phyloP scores from a whole-genome alignment of 208 protist genomes.

The Willaertia magna region DNA sequence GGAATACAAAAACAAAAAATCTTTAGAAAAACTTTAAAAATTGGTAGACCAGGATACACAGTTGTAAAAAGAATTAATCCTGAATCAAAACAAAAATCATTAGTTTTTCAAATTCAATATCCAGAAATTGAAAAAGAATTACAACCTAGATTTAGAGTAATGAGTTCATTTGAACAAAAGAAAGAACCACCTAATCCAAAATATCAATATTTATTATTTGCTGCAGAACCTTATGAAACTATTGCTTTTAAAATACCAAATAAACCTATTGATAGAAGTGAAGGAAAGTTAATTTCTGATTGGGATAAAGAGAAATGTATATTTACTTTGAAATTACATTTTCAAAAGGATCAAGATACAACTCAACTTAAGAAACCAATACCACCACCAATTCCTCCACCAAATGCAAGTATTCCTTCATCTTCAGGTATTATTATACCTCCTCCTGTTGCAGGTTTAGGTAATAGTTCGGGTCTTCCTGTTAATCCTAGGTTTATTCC shows the following conservation, averaged over 20 bases:
- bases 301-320: background rate
- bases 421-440: background rate
- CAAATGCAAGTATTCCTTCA: background rate
- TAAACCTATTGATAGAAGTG: background rate
- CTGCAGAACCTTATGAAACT: constrained; percentile 77
- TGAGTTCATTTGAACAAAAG: constrained; percentile 74
- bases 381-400: background rate
- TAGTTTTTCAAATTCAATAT: constrained; percentile 36
- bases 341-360: background rate
- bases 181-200: constrained; percentile 37
- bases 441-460: too few relatives aligned
- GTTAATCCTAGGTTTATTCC: too few relatives aligned
- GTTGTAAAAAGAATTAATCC: constrained; percentile 59
- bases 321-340: background rate
- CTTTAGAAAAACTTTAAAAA: constrained; percentile 43
- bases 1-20: background rate
- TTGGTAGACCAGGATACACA: constrained; percentile 66
- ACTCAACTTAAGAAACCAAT: background rate
- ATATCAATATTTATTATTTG: constrained; percentile 66
- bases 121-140: constrained; percentile 66
- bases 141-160: constrained; percentile 63
- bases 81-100: constrained; percentile 36
- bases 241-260: constrained; percentile 75
- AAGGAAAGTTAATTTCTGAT: background rate
- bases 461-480: too few relatives aligned